Evolutionary conservation across 768 basidiomycete species (phyloP), one percentile per base, ranked within the genome.

Genomic region (Lactarius indigo): DNA sequence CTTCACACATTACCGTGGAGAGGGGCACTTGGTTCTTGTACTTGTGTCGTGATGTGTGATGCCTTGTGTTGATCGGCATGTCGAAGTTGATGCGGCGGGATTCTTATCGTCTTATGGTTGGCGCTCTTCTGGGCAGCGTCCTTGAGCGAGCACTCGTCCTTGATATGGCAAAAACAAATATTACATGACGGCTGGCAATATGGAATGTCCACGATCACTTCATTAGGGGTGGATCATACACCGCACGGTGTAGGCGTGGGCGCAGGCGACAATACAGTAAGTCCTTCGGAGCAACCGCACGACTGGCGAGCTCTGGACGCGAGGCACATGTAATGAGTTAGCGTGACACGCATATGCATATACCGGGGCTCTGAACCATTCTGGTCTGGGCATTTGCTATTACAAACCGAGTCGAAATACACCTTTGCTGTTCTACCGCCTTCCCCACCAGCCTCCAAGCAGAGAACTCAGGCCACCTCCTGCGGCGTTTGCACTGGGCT

Each of bases 371-470:
- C 20, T 20, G 23, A 59, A 26, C 57, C 13, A 47, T 18, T 41
- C 5, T 18, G 17, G 41, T 41, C 23, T 26, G 44, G 15, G 63
- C 23, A 39, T 37, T 41, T 28, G 31, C 44, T 28, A 57, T 62
- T 57, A 50, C 50, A 15, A 5, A 28, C 33, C 10, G 35, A 37
- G 57, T 31, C 15, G 17, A 26, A 20, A 44, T 44, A 20, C 18
- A 17, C 8, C 31, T 31, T 15, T 28, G 20, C 23, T 20, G n/a
- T 28, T 41, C 71, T 66, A 77, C 13, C 70, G 71, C 59, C 75
- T 68, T n/a, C 90, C 89, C 92, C 91, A 93, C 92, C 92, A 94
- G 5, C 90, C 91, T 30, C 91, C 91, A 30, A 94, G 78, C 64
- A 93, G 74, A 64, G 83, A 82, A 63, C 86, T 81, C 60, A 93